Percentiles rank a stretch among this genome's conserved stretches.
phyloP scores from a whole-genome alignment of 805 yeast species.

The Blastobotrys muscicola region DNA sequence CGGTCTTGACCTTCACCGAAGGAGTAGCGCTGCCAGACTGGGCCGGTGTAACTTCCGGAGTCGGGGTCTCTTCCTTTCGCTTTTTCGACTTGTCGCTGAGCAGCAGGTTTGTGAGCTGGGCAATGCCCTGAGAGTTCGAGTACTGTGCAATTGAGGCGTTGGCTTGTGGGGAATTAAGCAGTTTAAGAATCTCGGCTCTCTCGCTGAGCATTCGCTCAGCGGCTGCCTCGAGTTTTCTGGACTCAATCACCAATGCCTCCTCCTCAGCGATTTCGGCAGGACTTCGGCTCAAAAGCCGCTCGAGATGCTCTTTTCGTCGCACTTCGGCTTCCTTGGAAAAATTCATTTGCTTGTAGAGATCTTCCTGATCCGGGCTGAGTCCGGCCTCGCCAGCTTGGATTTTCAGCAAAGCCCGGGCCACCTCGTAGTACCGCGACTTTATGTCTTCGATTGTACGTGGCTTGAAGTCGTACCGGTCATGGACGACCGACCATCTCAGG shows the following conservation, averaged over 20 bases:
- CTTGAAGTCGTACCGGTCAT: constrained; percentile 45
- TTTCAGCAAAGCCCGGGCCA: constrained; percentile 47
- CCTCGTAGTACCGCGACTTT: constrained; percentile 69
- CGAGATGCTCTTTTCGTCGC: constrained; percentile 72
- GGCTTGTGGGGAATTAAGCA: constrained; percentile 80
- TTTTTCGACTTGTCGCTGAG: constrained; percentile 56
- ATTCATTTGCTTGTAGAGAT: constrained; percentile 53
- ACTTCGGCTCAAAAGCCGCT: constrained; percentile 65
- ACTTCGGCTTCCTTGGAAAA: constrained; percentile 64
- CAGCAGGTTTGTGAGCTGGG: constrained; percentile 73
- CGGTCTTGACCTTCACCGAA: constrained; percentile 1
- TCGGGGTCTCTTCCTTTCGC: constrained; percentile 18
- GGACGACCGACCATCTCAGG: constrained; percentile 59
- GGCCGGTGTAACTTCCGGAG: constrained; percentile 1
- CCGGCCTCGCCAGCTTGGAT: constrained; percentile 32
- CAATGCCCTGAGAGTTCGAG: constrained; percentile 77
- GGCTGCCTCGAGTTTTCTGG: constrained; percentile 82
- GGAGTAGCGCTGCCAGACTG: neutral
- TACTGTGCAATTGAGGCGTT: constrained; percentile 63
- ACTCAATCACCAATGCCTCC: constrained; percentile 86
- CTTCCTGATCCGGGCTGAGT: constrained; percentile 34
- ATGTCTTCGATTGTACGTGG: constrained; percentile 62
- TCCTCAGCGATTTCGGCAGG: constrained; percentile 99
- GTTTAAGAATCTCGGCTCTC: constrained; percentile 63
- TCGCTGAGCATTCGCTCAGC: constrained; percentile 83